Evolutionary conservation across 768 basidiomycete species (phyloP).

Genomic region (Coprinellus micaceus): DNA sequence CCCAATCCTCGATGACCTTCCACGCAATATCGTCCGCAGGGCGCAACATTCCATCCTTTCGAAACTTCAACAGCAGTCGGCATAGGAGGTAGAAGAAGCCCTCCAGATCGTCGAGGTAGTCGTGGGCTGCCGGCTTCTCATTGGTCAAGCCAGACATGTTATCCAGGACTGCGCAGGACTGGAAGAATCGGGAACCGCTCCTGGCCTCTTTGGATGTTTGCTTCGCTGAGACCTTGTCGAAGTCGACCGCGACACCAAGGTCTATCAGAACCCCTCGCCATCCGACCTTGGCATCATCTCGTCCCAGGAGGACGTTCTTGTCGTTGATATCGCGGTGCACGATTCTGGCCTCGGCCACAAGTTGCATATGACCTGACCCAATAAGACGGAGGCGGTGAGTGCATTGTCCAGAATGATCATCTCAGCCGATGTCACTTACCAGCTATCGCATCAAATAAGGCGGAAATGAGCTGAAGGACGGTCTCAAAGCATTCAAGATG

Average conservation of each 20-base stretch:
- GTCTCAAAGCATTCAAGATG: too few relatives aligned
- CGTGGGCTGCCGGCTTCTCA: neutral
- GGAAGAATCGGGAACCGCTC: neutral
- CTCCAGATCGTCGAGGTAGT: slow-evolving; percentile 5
- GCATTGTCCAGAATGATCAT: neutral
- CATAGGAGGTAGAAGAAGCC: slow-evolving; percentile 3
- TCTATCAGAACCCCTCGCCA: slow-evolving; percentile 12
- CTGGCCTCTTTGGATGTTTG: neutral
- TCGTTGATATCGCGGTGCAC: slow-evolving; percentile 15
- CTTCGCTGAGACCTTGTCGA: neutral
- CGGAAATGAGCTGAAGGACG: too few relatives aligned
- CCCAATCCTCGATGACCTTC: neutral
- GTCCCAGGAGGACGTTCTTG: slow-evolving; percentile 12
- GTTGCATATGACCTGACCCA: slow-evolving; percentile 1
- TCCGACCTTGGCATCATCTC: neutral
- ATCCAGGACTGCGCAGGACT: neutral
- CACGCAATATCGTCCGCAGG: neutral
- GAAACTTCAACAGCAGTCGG: neutral
- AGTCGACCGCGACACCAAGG: slow-evolving; percentile 6
- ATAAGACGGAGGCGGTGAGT: too few relatives aligned
- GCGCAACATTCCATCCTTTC: neutral
- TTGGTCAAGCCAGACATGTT: neutral
- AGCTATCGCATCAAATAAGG: neutral
- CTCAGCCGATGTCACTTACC: neutral
- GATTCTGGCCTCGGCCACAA: slow-evolving; percentile 1